Evolutionary conservation across 2,329 filamentous ascomycete species (phyloP).

Genomic region (Neofusicoccum sp.): DNA sequence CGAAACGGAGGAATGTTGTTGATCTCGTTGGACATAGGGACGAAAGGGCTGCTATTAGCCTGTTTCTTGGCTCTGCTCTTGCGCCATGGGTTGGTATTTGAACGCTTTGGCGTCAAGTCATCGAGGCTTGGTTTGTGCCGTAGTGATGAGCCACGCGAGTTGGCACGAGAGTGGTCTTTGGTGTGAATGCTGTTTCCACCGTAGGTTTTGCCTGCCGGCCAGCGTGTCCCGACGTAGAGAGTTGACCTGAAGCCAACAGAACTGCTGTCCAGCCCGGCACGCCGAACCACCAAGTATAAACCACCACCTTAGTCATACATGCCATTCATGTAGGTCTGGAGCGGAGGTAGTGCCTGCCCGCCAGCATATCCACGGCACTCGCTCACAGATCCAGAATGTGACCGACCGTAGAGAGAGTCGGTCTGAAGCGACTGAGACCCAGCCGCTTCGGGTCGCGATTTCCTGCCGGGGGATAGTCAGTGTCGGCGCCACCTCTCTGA

Average conservation of each 20-base stretch:
- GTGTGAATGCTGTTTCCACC: background rate
- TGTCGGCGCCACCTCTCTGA: too few species aligned
- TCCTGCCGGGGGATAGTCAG: too few species aligned
- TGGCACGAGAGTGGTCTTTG: background rate
- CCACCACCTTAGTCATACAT: constrained; percentile 65
- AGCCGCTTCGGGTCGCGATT: too few species aligned
- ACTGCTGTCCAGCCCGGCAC: too few species aligned
- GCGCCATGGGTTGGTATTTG: constrained; percentile 14
- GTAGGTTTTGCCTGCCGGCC: background rate
- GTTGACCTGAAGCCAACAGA: too few species aligned
- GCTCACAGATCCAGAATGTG: too few species aligned
- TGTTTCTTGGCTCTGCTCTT: background rate
- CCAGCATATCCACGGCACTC: constrained; percentile 33
- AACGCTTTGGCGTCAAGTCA: constrained; percentile 27
- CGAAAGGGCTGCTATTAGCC: constrained; percentile 17
- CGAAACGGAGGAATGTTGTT: constrained; percentile 2
- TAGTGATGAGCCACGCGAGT: background rate
- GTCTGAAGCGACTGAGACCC: constrained; percentile 63
- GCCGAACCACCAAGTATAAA: too few species aligned
- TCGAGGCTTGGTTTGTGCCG: background rate
- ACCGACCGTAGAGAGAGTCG: constrained; percentile 49
- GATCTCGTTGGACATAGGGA: background rate
- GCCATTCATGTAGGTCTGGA: constrained; percentile 51
- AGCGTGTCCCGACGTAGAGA: too few species aligned
- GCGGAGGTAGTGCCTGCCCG: constrained; percentile 38